Evolutionary conservation across 1,284 basidiomycete genomes (phyloP).

Genomic region (Calocybe gambosa): DNA sequence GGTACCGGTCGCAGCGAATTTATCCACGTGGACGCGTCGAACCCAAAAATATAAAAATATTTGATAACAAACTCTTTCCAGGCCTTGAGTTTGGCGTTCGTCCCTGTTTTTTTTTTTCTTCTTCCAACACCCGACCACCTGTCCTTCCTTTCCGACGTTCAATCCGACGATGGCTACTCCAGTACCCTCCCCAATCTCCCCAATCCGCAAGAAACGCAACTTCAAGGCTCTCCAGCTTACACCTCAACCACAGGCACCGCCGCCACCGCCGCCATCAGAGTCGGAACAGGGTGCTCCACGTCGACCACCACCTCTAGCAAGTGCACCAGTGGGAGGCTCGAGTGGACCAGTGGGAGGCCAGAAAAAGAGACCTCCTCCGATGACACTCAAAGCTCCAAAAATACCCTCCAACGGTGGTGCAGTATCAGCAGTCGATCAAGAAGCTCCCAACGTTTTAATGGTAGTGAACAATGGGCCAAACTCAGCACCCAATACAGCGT

Average conservation of each 20-base stretch:
- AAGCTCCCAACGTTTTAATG: constrained; percentile 25
- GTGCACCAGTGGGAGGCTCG: constrained; percentile 19
- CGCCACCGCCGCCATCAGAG: constrained; percentile 20
- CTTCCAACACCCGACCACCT: constrained; percentile 1
- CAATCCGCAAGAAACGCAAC: constrained; percentile 45
- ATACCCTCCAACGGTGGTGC: constrained; percentile 25
- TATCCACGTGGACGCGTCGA: constrained; percentile 13
- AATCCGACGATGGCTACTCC: neutral
- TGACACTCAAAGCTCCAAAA: constrained; percentile 40
- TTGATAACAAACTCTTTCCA: neutral
- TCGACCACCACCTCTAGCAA: constrained; percentile 26
- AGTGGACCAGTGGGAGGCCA: no score
- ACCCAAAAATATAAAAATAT: constrained; percentile 3
- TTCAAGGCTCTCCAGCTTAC: constrained; percentile 41
- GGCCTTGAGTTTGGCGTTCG: neutral
- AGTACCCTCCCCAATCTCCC: constrained; percentile 15
- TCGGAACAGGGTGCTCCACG: constrained; percentile 26
- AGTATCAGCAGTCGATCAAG: constrained; percentile 26
- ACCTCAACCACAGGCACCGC: constrained; percentile 21
- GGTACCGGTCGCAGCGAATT: no score
- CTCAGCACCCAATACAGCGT: constrained; percentile 31
- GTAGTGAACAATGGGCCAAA: constrained; percentile 23
- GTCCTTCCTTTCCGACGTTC: neutral
- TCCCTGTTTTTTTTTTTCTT: constrained; percentile 4
- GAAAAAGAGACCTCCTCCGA: constrained; percentile 39